Evolutionary conservation across 306 rosid genomes (phyloP), one percentile per base, ranked within the genome.

Genomic region (Lablab purpureus): DNA sequence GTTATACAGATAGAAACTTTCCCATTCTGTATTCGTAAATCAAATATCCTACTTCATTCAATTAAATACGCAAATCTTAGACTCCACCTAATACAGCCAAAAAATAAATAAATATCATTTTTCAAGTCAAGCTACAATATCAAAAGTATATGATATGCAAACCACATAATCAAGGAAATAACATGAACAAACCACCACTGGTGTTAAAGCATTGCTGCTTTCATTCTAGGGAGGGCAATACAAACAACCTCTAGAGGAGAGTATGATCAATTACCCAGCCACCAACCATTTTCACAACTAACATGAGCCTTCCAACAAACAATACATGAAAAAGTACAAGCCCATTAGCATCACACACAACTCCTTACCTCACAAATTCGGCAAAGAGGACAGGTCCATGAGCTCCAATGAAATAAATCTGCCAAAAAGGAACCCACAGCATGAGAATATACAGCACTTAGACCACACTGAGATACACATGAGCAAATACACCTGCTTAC

Each of bases 381-480:
- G 71, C 88, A 85, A 72, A 79, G 80, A 43, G 80, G 85, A 50
- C 88, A 85, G 18, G 85, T 85, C 88, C 88, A 85, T 1, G 88
- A 85, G 73, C 85, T 85, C 88, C 88, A 85, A 73, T 85, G 88
- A 77, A 85, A 85, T 30, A 85, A 81, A 70, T 85, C 88, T 85
- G 80, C 28, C 30, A 65, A 55, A 84, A 19, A 68, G 23, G 8
- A 19, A 45, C 6, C 67, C 66, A 46, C 18, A 49, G 3, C 11
- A 47, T 80, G 27, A 80, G 66, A 65, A 85, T 4, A 76, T 14
- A 12, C 7, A 6, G 17, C 85, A 65, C 50, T 28, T 40, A 49
- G 5, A 85, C 51, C 77, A 76, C 23, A 58, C n/a, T 4, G 28
- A 5, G 23, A 63, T 10, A 54, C 37, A 36, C 37, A 25, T 3